A percentile compares a stretch with the other conserved stretches of the same genome.
phyloP scores from a whole-genome alignment of 2,329 filamentous ascomycete genomes.

The Aschersonia sp. region DNA sequence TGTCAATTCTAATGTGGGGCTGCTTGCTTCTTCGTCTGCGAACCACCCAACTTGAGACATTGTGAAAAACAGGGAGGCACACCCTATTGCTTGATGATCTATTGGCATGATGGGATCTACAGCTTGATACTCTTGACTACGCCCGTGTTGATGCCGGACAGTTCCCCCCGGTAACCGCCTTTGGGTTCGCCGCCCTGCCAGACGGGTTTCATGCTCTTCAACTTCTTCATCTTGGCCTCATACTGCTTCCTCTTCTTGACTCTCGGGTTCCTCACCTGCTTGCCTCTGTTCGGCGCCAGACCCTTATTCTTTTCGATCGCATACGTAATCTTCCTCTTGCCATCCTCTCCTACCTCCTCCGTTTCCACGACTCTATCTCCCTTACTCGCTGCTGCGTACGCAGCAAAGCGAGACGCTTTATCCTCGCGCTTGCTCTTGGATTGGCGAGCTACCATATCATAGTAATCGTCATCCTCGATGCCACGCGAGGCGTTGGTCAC shows the following conservation, averaged over 20 bases:
- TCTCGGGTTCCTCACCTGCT: conserved; percentile 86
- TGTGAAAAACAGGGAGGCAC: too few species aligned
- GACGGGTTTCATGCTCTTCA: conserved; percentile 69
- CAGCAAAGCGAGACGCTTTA: conserved; percentile 43
- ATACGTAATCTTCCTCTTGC: conserved; percentile 86
- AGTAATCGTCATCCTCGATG: conserved; percentile 60
- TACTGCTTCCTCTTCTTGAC: conserved; percentile 98
- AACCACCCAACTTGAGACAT: too few species aligned
- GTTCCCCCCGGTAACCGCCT: conserved; percentile 80
- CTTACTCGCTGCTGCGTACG: conserved; percentile 46
- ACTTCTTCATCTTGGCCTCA: conserved; percentile 94
- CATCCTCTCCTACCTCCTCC: conserved; percentile 62
- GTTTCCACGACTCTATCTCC: conserved; percentile 48
- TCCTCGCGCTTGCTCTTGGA: conserved; percentile 62
- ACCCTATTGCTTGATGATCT: neutral
- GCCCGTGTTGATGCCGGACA: conserved; percentile 89
- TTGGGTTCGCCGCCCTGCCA: conserved; percentile 77
- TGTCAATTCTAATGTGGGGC: too few species aligned
- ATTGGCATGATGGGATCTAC: conserved; percentile 23
- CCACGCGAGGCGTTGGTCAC: conserved; percentile 35
- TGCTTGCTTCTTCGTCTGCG: too few species aligned
- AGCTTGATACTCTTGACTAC: conserved; percentile 90
- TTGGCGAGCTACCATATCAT: conserved; percentile 67
- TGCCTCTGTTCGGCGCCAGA: conserved; percentile 74
- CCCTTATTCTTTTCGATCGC: conserved; percentile 97